These are phyloP conservation scores for Massarina eburnea DNA, from an alignment of 2,329 filamentous ascomycete species.

Conservation along the genomic window DNA sequence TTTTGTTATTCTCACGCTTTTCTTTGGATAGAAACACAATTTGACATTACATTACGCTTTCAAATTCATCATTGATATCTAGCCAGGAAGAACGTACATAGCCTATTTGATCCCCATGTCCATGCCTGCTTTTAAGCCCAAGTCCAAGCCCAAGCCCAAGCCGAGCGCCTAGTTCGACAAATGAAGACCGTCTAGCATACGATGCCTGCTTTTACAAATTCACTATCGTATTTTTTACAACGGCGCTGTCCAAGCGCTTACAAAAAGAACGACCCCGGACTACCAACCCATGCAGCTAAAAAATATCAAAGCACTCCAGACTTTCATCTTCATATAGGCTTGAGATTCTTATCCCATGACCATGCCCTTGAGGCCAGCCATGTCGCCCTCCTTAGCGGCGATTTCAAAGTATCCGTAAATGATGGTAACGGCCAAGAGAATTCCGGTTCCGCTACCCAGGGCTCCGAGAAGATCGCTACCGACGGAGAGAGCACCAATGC, in stretches of 20 bases:
- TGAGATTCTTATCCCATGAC: constrained; percentile 52
- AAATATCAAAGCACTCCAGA: constrained; percentile 2
- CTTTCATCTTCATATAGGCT: neutral
- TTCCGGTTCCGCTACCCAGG: constrained; percentile 95
- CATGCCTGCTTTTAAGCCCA: neutral
- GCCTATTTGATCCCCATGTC: neutral
- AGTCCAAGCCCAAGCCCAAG: neutral
- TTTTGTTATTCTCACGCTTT: too few relatives aligned
- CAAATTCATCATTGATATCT: constrained; percentile 2
- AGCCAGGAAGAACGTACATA: constrained; percentile 3
- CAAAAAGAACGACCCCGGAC: neutral
- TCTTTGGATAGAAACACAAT: too few relatives aligned
- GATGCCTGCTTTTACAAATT: constrained; percentile 6
- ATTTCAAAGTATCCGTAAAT: constrained; percentile 99
- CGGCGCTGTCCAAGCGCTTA: constrained; percentile 3
- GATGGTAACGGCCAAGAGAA: constrained; percentile 97
- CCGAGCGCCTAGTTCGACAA: neutral
- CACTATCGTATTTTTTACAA: constrained; percentile 5
- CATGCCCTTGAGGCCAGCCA: constrained; percentile 73
- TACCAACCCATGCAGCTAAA: constrained; percentile 1
- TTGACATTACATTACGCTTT: constrained; percentile 1
- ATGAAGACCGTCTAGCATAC: constrained; percentile 5
- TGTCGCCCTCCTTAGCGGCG: constrained; percentile 96
- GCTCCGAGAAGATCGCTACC: constrained; percentile 94
- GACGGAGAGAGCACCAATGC: constrained; percentile 96